phyloP scores from a whole-genome alignment of 495 filamentous ascomycete species.

The Neurospora sp. region DNA sequence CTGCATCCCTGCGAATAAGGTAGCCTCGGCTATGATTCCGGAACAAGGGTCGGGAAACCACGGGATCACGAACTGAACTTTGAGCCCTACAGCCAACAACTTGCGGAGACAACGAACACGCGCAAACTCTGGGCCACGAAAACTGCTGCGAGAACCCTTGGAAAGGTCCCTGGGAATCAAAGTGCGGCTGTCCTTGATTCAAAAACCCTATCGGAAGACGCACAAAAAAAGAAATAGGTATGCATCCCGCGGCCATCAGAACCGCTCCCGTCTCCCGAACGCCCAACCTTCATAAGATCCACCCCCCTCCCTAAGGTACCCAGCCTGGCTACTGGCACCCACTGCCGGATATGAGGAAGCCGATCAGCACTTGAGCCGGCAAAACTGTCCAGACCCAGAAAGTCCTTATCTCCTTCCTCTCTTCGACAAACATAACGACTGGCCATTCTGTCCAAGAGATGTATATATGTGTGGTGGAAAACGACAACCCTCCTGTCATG shows the following conservation, averaged over 20 bases:
- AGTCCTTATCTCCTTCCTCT: not conserved
- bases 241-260: not conserved
- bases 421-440: not conserved
- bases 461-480: not conserved
- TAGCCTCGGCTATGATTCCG: not conserved
- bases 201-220: not conserved
- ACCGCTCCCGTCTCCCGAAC: not conserved
- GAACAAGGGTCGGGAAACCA: slow-evolving; percentile 4
- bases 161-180: not conserved
- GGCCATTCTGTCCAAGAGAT: not conserved
- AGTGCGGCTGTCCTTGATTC: not conserved
- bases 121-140: not conserved
- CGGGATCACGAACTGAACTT: not conserved
- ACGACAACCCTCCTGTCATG: not conserved
- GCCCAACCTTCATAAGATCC: not conserved
- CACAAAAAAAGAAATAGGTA: not conserved
- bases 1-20: not conserved
- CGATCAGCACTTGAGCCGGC: not conserved
- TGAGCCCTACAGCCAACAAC: not conserved
- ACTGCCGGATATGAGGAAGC: not conserved
- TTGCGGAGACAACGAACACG: not conserved
- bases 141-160: not conserved
- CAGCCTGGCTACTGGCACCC: not conserved
- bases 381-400: not conserved
- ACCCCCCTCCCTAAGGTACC: not conserved